A percentile compares a stretch with the other conserved stretches of the same genome.
Conservation (phyloP, 1,139 yeast species). For the Scheffersomyces cryptocercus region DNA sequence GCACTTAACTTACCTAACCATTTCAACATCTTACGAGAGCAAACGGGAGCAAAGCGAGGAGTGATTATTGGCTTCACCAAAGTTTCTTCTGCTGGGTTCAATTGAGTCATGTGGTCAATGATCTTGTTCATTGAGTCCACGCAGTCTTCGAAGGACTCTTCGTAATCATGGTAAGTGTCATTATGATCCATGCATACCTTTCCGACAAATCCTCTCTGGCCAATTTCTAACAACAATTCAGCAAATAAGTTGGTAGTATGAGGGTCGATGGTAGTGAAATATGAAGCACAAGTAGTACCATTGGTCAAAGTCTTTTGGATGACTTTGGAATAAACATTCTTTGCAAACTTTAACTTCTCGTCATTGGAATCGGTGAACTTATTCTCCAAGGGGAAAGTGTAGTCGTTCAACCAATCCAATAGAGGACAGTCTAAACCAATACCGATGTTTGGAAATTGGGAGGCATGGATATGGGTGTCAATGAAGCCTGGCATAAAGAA, state of each 20-base stretch:
- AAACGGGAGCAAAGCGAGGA: conserved; percentile 93
- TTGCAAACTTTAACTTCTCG: conserved; percentile 56
- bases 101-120: conserved; percentile 51
- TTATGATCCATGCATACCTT: conserved; percentile 85
- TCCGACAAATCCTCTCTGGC: conserved; percentile 90
- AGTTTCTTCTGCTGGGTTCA: conserved; percentile 51
- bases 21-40: conserved; percentile 61
- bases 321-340: conserved; percentile 61
- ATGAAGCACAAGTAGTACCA: conserved; percentile 93
- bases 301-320: conserved; percentile 64
- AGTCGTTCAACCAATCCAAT: conserved; percentile 82
- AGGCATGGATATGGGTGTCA: conserved; percentile 95
- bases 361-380: conserved; percentile 26
- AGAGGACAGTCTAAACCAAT: conserved; percentile 84
- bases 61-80: conserved; percentile 77
- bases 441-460: conserved; percentile 94
- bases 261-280: conserved; percentile 85
- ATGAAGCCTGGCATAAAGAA: conserved; percentile 91
- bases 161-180: conserved; percentile 66
- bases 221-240: conserved; percentile 60
- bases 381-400: conserved; percentile 87
- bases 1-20: conserved; percentile 64
- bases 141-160: conserved; percentile 63
- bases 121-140: conserved; percentile 58
- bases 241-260: conserved; percentile 77